Base-by-base conservation (phyloP, 805 yeast species). In the Tetrapisispora iriomotensis region DNA sequence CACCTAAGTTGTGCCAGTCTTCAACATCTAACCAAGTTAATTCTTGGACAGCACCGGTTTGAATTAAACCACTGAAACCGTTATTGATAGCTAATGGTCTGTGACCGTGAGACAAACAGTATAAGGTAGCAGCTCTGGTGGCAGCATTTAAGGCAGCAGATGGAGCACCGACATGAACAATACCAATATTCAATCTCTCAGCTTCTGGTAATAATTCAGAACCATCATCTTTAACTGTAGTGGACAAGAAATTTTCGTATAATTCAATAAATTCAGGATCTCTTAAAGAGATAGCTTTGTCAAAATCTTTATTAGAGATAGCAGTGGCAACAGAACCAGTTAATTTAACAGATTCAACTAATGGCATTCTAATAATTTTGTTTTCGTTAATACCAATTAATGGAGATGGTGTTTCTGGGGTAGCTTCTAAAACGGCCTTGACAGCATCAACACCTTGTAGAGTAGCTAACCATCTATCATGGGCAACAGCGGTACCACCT, bases 401-500 rank as follows among this genome's bases (percentile, higher is more conserved):
- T 39, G 97, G 97, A 9, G 95, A 83, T 29, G 96, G 96, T 3
- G 90, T 82, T 1, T 77, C 81, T 22, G 96, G 95, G 8, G 94
- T 85, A 40, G 82, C 69, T 38, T 82, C 87, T 51, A 92, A 69
- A 15, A 92, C 90, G 2, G 97, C 97, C 44, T 82, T 79, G 17
- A 92, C 94, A 8, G 98, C 97, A 53, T 87, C 97, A 30, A 90
- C 96, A 64, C 97, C 98, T 68, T 92, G 98, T 50, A 90, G 62
- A 14, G 98, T 90, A 29, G 96, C 95, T 51, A 92, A 65, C 57
- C 82, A 64, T 58, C 98, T 76, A 62, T 92, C 98, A 53, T 73
- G 85, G 2, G 97, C 96, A 40, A 88, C 96, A 19, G 98, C 96
- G 34, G 95, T 76, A 63, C 98, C 98, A 67, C 98, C 98, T 66